Conservation (phyloP, 805 yeast species). For the Myxozyma monticola region DNA sequence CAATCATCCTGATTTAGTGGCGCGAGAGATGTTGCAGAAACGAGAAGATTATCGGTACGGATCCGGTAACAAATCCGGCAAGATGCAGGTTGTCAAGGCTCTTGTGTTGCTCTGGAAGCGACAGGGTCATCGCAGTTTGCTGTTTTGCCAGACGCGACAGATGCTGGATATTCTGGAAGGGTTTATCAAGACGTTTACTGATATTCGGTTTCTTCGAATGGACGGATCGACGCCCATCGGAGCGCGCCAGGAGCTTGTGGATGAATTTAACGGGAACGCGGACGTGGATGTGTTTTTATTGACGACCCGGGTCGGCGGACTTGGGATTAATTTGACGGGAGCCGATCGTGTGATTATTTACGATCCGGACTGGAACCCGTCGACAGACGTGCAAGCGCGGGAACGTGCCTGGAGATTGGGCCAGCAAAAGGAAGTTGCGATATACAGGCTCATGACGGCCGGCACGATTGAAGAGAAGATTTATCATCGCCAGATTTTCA, state of each 20-base stretch:
- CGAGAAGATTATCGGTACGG: conserved; percentile 43
- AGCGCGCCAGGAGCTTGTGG: conserved; percentile 75
- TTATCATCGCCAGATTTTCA: conserved; percentile 94
- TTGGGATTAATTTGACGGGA: conserved; percentile 92
- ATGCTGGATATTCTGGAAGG: conserved; percentile 86
- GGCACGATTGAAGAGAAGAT: conserved; percentile 97
- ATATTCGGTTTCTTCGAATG: conserved; percentile 71
- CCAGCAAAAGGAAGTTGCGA: conserved; percentile 86
- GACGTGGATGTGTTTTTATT: conserved; percentile 66
- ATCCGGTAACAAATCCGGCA: conserved; percentile 66
- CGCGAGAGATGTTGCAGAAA: conserved; percentile 43
- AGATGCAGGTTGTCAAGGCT: conserved; percentile 82
- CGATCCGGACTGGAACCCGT: conserved; percentile 99
- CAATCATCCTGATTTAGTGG: conserved; percentile 88
- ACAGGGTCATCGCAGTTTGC: conserved; percentile 73
- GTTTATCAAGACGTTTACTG: conserved; percentile 49
- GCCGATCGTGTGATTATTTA: conserved; percentile 91
- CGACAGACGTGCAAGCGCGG: conserved; percentile 94
- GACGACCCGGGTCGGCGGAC: conserved; percentile 94
- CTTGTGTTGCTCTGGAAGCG: conserved; percentile 71
- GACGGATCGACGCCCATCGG: conserved; percentile 89
- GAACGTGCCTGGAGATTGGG: conserved; percentile 98
- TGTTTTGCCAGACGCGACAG: conserved; percentile 92
- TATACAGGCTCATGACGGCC: conserved; percentile 87
- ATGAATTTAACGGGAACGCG: conserved; percentile 66